Evolutionary conservation across 2,329 filamentous ascomycete species (phyloP).

Genomic region (Fusarium chlamydosporum): DNA sequence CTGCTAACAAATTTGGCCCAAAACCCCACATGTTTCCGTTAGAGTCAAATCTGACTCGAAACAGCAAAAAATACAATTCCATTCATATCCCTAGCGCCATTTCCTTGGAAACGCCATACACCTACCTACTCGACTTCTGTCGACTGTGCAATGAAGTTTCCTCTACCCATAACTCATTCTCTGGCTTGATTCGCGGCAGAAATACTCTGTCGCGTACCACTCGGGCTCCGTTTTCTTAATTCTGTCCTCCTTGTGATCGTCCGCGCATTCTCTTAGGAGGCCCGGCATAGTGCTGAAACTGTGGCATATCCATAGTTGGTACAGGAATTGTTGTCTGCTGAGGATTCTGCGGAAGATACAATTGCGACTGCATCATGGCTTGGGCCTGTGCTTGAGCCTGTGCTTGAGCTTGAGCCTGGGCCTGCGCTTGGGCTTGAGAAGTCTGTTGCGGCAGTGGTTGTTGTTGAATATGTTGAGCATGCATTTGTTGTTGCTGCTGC

Average conservation of each 20-base stretch:
- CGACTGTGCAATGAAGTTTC: too few relatives aligned
- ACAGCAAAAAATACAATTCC: constrained; percentile 18
- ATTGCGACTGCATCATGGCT: constrained; percentile 50
- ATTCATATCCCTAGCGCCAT: constrained; percentile 18
- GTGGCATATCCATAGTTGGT: constrained; percentile 49
- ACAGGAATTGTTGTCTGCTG: constrained; percentile 50
- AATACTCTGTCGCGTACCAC: too few relatives aligned
- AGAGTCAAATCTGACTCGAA: constrained; percentile 23
- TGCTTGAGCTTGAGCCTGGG: constrained; percentile 43
- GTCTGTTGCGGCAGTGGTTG: constrained; percentile 47
- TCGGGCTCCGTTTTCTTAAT: background rate
- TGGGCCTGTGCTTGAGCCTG: constrained; percentile 49
- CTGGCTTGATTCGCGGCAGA: background rate
- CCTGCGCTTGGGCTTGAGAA: constrained; percentile 42
- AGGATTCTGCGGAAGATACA: constrained; percentile 50
- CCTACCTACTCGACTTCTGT: background rate
- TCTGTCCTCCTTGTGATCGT: constrained; percentile 42
- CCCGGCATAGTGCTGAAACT: constrained; percentile 52
- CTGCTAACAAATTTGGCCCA: constrained; percentile 43
- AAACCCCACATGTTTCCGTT: constrained; percentile 34
- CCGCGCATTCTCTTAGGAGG: constrained; percentile 53
- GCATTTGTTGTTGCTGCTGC: constrained; percentile 46
- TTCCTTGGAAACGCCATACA: constrained; percentile 30
- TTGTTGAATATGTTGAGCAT: constrained; percentile 47
- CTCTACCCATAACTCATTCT: background rate